Base-by-base conservation (phyloP, 768 basidiomycete genomes). In the Naematelia encephala region DNA sequence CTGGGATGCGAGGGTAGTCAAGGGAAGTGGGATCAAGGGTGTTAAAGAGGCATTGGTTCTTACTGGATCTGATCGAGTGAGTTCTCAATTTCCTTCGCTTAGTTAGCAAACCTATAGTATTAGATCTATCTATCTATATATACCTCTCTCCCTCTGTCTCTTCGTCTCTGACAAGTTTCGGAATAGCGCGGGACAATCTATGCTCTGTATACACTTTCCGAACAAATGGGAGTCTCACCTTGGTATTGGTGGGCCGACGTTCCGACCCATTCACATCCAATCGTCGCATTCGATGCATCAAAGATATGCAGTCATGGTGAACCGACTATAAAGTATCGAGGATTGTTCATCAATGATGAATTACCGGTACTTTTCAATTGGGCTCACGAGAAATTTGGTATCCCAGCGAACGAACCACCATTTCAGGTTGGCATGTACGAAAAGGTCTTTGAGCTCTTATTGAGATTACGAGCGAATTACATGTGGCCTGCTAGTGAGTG, bases 271-370 rank as follows among this genome's bases (percentile, higher is more conserved):
- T 77, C 79, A 26, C 81, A 84, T 27, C 69, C 78, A 11, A 74
- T 82, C 34, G 59, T 88, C 22, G 56, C 56, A 8, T 68, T 60
- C 56, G 10, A 19, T 26, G 84, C 81, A 62, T 81, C 59, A 49
- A 46, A 60, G 11, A 26, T 76, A 0, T 80, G 80, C 59, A 56
- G 75, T 5, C 86, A 87, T 74, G 86, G 84, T 42, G 67, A 80
- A 14, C 86, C 87, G 1, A 84, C 83, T 5, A 85, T 88, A 54
- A 84, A 86, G 68, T 87, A 85, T 64, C 82, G 87, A 27, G 87
- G 84, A 13, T 82, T 87, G 47, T 75, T 89, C 79, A 75, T 89
- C 59, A 89, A 89, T 70, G 87, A 89, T 63, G 87, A 89, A 70
- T 85, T 87, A 67, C 87, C 87, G 10, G 83, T 84, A 26, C 69